Evolutionary conservation across 768 basidiomycete species (phyloP).

Genomic region (Mycena chlorophos): DNA sequence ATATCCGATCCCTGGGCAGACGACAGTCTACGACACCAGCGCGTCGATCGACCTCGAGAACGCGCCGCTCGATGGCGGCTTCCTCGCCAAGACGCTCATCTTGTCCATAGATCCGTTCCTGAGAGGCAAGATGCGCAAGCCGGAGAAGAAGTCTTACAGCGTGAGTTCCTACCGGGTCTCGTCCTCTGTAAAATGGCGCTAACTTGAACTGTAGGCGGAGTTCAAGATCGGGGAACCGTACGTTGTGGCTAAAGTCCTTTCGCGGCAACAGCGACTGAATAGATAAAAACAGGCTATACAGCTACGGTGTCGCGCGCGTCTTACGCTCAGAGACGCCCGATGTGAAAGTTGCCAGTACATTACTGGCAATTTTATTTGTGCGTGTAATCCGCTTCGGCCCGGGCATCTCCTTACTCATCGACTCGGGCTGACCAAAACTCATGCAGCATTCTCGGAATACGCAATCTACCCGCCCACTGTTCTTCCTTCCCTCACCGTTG

Average conservation of each 20-base stretch:
- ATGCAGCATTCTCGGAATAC: slow-evolving; percentile 9
- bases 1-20: slow-evolving; percentile 47
- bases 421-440: background rate
- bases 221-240: slow-evolving; percentile 40
- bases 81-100: slow-evolving; percentile 52
- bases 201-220: slow-evolving; percentile 2
- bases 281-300: slow-evolving; percentile 28
- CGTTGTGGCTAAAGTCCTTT: slow-evolving; percentile 15
- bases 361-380: slow-evolving; percentile 33
- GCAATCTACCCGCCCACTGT: background rate
- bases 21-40: slow-evolving; percentile 44
- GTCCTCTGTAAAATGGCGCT: slow-evolving; percentile 22
- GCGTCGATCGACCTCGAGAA: slow-evolving; percentile 52
- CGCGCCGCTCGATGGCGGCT: slow-evolving; percentile 44
- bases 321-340: slow-evolving; percentile 40
- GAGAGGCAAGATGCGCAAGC: slow-evolving; percentile 39
- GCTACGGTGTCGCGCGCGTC: slow-evolving; percentile 44
- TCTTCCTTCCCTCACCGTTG: background rate
- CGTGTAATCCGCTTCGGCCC: slow-evolving; percentile 2
- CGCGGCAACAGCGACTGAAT: background rate
- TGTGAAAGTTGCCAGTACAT: slow-evolving; percentile 40
- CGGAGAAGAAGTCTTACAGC: slow-evolving; percentile 28
- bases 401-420: background rate
- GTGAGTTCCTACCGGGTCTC: slow-evolving; percentile 13
- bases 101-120: slow-evolving; percentile 47